Conservation (phyloP, 176 grass and related monocot species). For the Eragrostis curvula region DNA sequence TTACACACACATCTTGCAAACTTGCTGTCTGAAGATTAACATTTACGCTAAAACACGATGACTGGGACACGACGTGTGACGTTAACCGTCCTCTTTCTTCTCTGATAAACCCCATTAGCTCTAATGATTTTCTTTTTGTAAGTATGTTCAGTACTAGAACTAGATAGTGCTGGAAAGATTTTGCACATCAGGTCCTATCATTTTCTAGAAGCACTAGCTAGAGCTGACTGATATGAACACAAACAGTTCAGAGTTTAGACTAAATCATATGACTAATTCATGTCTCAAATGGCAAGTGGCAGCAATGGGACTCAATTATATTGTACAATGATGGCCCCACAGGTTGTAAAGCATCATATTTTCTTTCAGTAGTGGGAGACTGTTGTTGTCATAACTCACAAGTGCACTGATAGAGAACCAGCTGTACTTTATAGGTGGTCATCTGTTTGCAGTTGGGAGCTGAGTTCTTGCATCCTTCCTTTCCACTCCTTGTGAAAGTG, state of each 20-base stretch:
- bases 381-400: constrained; percentile 44
- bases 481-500: constrained; percentile 42
- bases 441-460: constrained; percentile 35
- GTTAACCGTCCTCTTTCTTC: not conserved
- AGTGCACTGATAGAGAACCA: constrained; percentile 46
- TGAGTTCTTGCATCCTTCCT: constrained; percentile 35
- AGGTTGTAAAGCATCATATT: not conserved
- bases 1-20: constrained; percentile 19
- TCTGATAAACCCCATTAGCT: not conserved
- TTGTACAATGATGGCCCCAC: constrained; percentile 15
- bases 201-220: constrained; percentile 25
- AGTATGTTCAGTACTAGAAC: not conserved
- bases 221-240: constrained; percentile 38
- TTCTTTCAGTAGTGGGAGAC: constrained; percentile 47
- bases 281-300: constrained; percentile 22
- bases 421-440: constrained; percentile 39
- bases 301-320: not conserved
- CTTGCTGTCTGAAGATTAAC: constrained; percentile 33
- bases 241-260: constrained; percentile 39
- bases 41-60: constrained; percentile 11
- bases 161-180: not conserved
- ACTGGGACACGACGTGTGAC: not conserved
- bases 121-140: not conserved
- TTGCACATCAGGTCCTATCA: constrained; percentile 8
- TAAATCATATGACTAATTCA: constrained; percentile 16